phyloP scores from a whole-genome alignment of 2,329 filamentous ascomycete genomes.

The Epicoccum sorghinum region DNA sequence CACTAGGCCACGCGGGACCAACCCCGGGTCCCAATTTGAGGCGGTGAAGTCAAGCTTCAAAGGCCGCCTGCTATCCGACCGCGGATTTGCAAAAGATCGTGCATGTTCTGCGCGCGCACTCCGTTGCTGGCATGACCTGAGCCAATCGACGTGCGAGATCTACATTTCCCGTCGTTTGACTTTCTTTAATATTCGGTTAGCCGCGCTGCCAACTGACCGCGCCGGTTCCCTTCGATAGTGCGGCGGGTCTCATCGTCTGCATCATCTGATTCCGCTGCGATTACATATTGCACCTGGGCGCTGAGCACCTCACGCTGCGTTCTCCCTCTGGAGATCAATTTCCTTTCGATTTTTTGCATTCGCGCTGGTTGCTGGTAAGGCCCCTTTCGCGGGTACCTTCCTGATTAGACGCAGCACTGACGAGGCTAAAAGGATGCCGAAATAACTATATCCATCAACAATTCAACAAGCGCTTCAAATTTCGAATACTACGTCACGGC shows the following conservation, averaged over 20 bases:
- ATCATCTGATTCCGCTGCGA: slow-evolving; percentile 30
- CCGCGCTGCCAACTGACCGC: slow-evolving; percentile 25
- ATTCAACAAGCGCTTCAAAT: slow-evolving; percentile 20
- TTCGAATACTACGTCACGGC: slow-evolving; percentile 23
- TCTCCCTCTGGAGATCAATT: slow-evolving; percentile 8
- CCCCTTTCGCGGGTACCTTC: slow-evolving; percentile 31
- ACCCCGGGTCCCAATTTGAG: slow-evolving; percentile 28
- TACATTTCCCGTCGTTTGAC: slow-evolving; percentile 24
- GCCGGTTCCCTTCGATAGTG: slow-evolving; percentile 28
- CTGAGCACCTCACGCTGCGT: slow-evolving; percentile 6
- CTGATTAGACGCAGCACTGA: slow-evolving; percentile 30
- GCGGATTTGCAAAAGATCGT: slow-evolving; percentile 24
- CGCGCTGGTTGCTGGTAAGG: slow-evolving; percentile 36
- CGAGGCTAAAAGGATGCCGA: slow-evolving; percentile 31
- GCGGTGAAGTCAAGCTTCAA: slow-evolving; percentile 37
- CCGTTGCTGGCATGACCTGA: slow-evolving; percentile 26
- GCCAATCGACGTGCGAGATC: slow-evolving; percentile 32
- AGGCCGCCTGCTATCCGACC: slow-evolving; percentile 28
- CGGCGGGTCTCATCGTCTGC: slow-evolving; percentile 28
- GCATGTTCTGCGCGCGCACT: slow-evolving; percentile 24
- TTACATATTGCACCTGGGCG: slow-evolving; percentile 22
- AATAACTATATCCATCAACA: slow-evolving; percentile 28
- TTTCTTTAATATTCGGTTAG: slow-evolving; percentile 16
- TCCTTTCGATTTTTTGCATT: slow-evolving; percentile 20
- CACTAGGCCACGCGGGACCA: slow-evolving; percentile 25